Conservation (phyloP, 2,329 filamentous ascomycete species). For the Lasiodiplodia theobromae region DNA sequence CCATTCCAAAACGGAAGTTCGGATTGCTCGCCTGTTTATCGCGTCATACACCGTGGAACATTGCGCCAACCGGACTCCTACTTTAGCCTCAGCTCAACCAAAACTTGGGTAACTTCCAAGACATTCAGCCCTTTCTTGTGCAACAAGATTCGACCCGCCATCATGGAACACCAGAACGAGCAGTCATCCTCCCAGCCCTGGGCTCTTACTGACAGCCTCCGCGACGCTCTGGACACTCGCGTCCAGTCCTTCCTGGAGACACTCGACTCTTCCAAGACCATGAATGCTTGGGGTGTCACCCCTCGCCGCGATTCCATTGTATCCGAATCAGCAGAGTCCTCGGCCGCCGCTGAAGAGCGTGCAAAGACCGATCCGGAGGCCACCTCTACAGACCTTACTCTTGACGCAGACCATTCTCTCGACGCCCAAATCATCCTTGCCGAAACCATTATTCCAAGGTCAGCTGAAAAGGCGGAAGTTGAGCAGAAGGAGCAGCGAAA, state of each 20-base stretch:
- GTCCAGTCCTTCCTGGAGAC: constrained; percentile 24
- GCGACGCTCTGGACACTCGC: constrained; percentile 14
- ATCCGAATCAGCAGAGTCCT: constrained; percentile 1
- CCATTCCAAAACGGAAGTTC: constrained; percentile 9
- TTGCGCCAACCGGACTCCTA: constrained; percentile 15
- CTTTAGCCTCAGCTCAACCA: constrained; percentile 1
- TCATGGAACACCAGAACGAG: constrained; percentile 23
- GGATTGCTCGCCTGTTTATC: constrained; percentile 16
- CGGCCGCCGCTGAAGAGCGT: constrained; percentile 7
- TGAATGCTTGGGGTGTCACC: constrained; percentile 23
- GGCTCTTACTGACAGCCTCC: constrained; percentile 24
- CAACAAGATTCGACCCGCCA: not conserved
- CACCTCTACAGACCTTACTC: too few species aligned
- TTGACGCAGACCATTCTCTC: constrained; percentile 9
- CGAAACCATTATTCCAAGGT: not conserved
- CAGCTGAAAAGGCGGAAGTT: not conserved
- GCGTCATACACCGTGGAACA: constrained; percentile 14
- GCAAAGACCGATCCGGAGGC: not conserved
- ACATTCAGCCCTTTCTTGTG: not conserved
- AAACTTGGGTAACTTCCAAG: not conserved
- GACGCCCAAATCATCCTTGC: constrained; percentile 15
- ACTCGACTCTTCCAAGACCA: constrained; percentile 19
- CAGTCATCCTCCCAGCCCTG: constrained; percentile 6
- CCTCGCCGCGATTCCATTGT: constrained; percentile 12
- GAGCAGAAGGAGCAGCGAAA: not conserved